These are phyloP conservation scores for Testicularia cyperi DNA, from an alignment of 1,284 basidiomycete genomes.

Conservation along the genomic window DNA sequence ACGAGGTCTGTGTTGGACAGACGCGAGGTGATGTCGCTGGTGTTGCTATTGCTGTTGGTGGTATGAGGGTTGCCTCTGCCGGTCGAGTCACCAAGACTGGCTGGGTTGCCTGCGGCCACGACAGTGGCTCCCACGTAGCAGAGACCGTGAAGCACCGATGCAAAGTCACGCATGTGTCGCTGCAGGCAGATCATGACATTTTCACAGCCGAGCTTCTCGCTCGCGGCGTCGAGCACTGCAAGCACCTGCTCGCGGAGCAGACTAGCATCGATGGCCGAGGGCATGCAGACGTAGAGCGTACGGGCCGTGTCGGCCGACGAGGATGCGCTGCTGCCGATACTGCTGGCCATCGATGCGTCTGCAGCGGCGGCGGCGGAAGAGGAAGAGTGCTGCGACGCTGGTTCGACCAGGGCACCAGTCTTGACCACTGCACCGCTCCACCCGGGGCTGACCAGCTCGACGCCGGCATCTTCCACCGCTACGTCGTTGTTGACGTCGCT, in stretches of 20 bases:
- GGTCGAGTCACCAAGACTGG: background rate
- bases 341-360: conserved; percentile 6
- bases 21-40: no score
- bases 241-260: conserved; percentile 48
- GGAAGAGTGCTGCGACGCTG: conserved; percentile 3
- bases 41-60: no score
- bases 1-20: conserved; percentile 13
- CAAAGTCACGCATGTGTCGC: conserved; percentile 33
- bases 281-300: conserved; percentile 54
- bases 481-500: conserved; percentile 16
- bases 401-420: conserved; percentile 1
- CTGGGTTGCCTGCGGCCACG: conserved; percentile 16
- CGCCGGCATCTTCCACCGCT: conserved; percentile 43
- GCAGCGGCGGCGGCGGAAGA: conserved; percentile 2
- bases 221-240: conserved; percentile 47
- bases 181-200: conserved; percentile 47
- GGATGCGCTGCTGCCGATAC: no score
- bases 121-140: conserved; percentile 53
- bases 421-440: conserved; percentile 53
- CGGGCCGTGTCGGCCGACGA: conserved; percentile 20
- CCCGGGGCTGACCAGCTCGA: conserved; percentile 48
- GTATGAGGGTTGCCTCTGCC: background rate
- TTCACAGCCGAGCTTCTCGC: conserved; percentile 42
- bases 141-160: conserved; percentile 45
- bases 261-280: conserved; percentile 23